Evolutionary conservation across 208 protist species (phyloP).

Genomic region (Trypanosomatidae sp.): DNA sequence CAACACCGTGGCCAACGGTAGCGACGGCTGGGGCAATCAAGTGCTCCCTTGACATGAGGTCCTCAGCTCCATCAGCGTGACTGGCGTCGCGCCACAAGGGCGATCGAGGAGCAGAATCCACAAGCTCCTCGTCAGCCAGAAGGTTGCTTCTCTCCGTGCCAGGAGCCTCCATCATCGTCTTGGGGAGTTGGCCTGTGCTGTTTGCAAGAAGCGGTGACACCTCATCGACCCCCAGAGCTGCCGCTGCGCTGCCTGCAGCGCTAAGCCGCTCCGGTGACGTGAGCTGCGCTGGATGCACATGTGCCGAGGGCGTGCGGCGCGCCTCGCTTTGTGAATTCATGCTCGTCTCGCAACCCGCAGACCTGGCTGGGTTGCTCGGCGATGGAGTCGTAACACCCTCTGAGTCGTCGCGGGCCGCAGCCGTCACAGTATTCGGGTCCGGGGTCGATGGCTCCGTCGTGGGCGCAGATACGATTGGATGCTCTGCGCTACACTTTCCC

Average conservation of each 20-base stretch:
- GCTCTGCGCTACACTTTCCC: slow-evolving; percentile 12
- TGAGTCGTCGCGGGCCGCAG: slow-evolving; percentile 5
- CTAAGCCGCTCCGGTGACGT: not conserved
- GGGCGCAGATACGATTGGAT: slow-evolving; percentile 4
- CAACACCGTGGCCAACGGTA: not conserved
- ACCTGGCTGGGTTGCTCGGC: not conserved
- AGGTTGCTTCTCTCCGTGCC: not conserved
- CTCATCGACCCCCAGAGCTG: not conserved
- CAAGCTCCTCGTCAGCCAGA: slow-evolving; percentile 11
- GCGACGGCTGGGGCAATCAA: not conserved
- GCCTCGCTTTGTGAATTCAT: not conserved
- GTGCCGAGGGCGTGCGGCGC: slow-evolving; percentile 8
- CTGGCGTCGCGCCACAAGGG: not conserved
- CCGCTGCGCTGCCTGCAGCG: not conserved
- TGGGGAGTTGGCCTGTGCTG: slow-evolving; percentile 1
- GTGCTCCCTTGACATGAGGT: not conserved
- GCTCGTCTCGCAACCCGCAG: not conserved
- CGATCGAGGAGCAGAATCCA: slow-evolving; percentile 14
- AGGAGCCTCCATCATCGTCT: not conserved
- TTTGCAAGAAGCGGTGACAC: slow-evolving; percentile 12
- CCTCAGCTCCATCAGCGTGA: not conserved
- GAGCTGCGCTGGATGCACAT: slow-evolving; percentile 4
- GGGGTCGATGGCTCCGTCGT: slow-evolving; percentile 16
- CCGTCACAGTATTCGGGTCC: slow-evolving; percentile 13
- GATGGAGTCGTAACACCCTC: slow-evolving; percentile 12